Base-by-base conservation (phyloP, 495 filamentous ascomycete species). In the Aspergillus incahuasiensis region DNA sequence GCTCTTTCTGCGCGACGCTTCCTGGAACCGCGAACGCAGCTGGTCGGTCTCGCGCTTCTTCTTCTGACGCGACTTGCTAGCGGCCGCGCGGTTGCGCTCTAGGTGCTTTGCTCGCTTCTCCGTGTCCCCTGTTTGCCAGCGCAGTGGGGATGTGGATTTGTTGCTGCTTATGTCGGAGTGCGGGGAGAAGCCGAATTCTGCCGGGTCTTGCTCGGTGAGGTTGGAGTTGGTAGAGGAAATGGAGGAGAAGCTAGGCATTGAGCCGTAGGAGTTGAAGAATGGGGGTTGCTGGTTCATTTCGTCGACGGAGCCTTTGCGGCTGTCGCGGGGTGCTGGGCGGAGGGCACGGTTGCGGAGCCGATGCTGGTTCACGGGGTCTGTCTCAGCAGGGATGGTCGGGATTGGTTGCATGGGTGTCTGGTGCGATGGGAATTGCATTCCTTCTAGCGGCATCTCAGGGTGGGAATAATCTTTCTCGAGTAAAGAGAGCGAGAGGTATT, bases 11-110 rank as follows among this genome's bases (percentile, higher is more conserved):
- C 46, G 41, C 0, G 74, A 64, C n/a, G 74, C 69, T 13, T 74
- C 73, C 40, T 67, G 69, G 7, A 62, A 69, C 11, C 54, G 42
- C n/a, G 75, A 59, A 57, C 88, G 83, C 3, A 89, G 72, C 22
- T 81, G 77, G 39, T 80, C 72, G 6, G 85, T 84, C 67, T 83
- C 86, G 58, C 85, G 81, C 65, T 92, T 95, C 71, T 94, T 94
- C 78, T 92, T 92, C 67, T 87, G 84, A 2, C 91, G 82, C 63
- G 90, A 94, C 60, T 95, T 96, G 69, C 83, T 90, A 0, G 91
- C 91, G 3, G 91, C 91, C 4, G 91, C 69, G 5, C 91, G 82
- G 63, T 96, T 96, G 24, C 88, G 83, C 65, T 95, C 88, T 16
- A 94, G 79, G 67, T 90, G 84, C 76, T 73, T 74, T 21, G 71